Conservation (phyloP, 768 basidiomycete genomes). For the Mrakia frigida region DNA sequence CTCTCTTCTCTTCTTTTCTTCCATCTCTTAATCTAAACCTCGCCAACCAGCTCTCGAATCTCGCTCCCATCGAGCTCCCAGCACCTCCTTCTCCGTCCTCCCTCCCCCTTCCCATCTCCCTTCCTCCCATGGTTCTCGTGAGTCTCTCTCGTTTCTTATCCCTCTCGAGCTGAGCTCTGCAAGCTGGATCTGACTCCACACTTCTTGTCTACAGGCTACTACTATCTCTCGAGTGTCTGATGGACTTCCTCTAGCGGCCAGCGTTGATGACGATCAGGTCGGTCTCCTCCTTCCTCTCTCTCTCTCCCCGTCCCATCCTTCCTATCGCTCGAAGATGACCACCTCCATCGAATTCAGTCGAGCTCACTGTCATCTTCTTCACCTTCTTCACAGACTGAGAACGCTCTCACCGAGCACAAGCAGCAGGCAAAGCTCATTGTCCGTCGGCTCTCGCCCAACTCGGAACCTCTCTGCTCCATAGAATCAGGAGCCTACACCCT, state of each 20-base stretch:
- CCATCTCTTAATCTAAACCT: background rate
- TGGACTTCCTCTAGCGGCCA: constrained; percentile 78
- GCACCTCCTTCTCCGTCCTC: background rate
- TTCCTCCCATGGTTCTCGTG: constrained; percentile 2
- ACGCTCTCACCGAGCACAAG: constrained; percentile 91
- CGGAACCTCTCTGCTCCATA: constrained; percentile 93
- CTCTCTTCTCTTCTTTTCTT: background rate
- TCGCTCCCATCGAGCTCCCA: background rate
- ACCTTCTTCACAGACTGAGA: constrained; percentile 65
- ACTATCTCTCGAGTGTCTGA: constrained; percentile 35
- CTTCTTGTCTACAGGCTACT: constrained; percentile 9
- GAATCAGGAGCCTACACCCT: constrained; percentile 93
- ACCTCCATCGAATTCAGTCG: background rate
- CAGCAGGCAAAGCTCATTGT: constrained; percentile 97
- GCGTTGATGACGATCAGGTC: constrained; percentile 95
- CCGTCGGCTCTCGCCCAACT: constrained; percentile 84
- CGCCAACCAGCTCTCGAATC: background rate
- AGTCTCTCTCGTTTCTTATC: background rate
- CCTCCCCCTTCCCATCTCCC: background rate
- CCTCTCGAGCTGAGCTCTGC: background rate
- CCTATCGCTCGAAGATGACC: background rate
- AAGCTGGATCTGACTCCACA: background rate
- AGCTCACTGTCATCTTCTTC: background rate
- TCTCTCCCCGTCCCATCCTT: background rate
- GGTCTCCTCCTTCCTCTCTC: constrained; percentile 35